Evolutionary conservation across 495 filamentous ascomycete species (phyloP), one percentile per base, ranked within the genome.

Genomic region (Annulohypoxylon nitens): DNA sequence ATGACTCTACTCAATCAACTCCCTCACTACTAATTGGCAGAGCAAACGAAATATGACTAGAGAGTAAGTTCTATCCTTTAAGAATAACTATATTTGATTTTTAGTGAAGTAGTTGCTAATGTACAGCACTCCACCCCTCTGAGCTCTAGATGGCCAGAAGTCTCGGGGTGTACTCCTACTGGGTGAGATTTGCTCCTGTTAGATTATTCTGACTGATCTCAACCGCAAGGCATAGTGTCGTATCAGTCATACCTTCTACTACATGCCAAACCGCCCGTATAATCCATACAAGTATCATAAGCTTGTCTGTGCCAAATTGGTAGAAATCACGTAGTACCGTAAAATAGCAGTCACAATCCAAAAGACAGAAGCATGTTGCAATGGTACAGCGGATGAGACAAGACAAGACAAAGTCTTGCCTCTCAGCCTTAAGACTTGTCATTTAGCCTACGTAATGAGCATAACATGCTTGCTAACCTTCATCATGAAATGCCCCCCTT

Each of bases 401-500:
- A 26, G 53, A 23, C 55, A 33, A 39, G 58, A 54, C 51, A 26
- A 60, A 43, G 30, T 61, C 43, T 20, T 47, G 37, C 73, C 39
- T 61, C 39, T 66, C 53, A 23, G 26, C 47, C 25, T 55, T 63
- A 43, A 55, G 43, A 62, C 50, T 9, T 63, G 59, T 20, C 58
- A 64, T 64, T 55, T 57, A 71, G 37, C 51, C 50, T 50, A 69
- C 33, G 45, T 41, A 59, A 55, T 72, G 41, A 36, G 69, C 16
- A 61, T 55, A 47, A 58, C 41, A 73, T 74, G 67, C 71, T 70
- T 70, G 71, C 67, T 48, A 65, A 70, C 61, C 50, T 70, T 65
- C 51, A 10, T 70, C 62, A 63, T 62, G 54, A 61, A 48, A 58
- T 64, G 47, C 33, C 55, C 61, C 61, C 53, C 58, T 45, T 68